Percentiles rank a stretch among this genome's conserved stretches.
Conservation (phyloP, 345 rosid species). For the Anastatica hierochuntica region DNA sequence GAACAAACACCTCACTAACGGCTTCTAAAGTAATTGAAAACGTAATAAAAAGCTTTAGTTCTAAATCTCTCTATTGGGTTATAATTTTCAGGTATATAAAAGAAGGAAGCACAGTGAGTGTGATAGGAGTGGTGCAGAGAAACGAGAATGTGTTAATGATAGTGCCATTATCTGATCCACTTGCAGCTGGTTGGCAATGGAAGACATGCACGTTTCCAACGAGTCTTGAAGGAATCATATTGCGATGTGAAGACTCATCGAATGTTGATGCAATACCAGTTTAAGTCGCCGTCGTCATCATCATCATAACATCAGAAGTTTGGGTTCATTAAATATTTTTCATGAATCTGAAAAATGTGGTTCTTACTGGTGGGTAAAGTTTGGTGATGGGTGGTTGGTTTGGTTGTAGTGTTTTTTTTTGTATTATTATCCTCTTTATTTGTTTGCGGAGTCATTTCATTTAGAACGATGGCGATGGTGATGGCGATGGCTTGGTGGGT, state of each 20-base stretch:
- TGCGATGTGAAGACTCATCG: slow-evolving; percentile 93
- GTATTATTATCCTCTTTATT: slow-evolving; percentile 8
- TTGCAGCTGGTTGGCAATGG: slow-evolving; percentile 93
- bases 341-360: slow-evolving; percentile 15
- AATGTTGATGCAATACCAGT: slow-evolving; percentile 92
- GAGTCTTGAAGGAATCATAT: slow-evolving; percentile 77
- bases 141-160: slow-evolving; percentile 97
- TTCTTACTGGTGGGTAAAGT: slow-evolving; percentile 7
- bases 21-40: background rate
- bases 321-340: slow-evolving; percentile 22
- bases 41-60: background rate
- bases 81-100: slow-evolving; percentile 57
- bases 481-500: background rate
- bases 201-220: slow-evolving; percentile 70
- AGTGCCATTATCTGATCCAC: slow-evolving; percentile 75
- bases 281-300: slow-evolving; percentile 23
- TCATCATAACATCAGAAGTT: too few relatives aligned
- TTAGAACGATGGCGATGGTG: slow-evolving; percentile 6
- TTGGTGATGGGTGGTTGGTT: slow-evolving; percentile 16
- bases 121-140: slow-evolving; percentile 92
- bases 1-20: background rate
- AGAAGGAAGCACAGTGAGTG: slow-evolving; percentile 98
- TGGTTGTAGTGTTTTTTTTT: slow-evolving; percentile 16
- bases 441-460: slow-evolving; percentile 3
- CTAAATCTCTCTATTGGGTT: slow-evolving; percentile 1